Evolutionary conservation across 78 protist genomes (phyloP).

Genomic region (Dictyostelium citrinum): DNA sequence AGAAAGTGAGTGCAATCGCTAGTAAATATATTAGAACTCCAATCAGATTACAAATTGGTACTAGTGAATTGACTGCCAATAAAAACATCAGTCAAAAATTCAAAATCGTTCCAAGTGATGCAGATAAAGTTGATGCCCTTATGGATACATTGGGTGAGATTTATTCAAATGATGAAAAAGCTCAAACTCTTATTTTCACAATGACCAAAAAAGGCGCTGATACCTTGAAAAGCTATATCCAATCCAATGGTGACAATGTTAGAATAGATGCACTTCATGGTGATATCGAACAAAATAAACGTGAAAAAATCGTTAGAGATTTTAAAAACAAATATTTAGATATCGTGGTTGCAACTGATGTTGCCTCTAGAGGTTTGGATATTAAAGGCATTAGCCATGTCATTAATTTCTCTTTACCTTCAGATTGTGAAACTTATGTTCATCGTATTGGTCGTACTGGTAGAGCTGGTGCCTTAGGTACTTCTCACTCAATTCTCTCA

Average conservation of each 20-base stretch:
- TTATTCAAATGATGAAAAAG: not conserved
- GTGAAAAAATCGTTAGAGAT: conserved; percentile 35
- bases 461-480: conserved; percentile 90
- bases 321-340: conserved; percentile 50
- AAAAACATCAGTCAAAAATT: conserved; percentile 84
- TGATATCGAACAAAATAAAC: conserved; percentile 86
- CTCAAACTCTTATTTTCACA: conserved; percentile 50
- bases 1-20: conserved; percentile 93
- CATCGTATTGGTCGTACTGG: conserved; percentile 93
- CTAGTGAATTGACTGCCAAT: conserved; percentile 86
- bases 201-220: conserved; percentile 87
- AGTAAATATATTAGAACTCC: conserved; percentile 77
- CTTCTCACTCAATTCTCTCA: conserved; percentile 93
- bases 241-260: conserved; percentile 40
- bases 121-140: not conserved
- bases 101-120: not conserved
- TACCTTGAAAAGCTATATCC: conserved; percentile 68
- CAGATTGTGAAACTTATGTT: conserved; percentile 94
- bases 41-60: conserved; percentile 81
- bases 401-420: conserved; percentile 98
- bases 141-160: conserved; percentile 39
- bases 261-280: conserved; percentile 92
- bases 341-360: conserved; percentile 98
- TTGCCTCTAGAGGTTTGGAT: conserved; percentile 98
- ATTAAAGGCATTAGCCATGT: conserved; percentile 96